Evolutionary conservation across 2,329 filamentous ascomycete genomes (phyloP).

Genomic region (Dryadomyces quercivorus): DNA sequence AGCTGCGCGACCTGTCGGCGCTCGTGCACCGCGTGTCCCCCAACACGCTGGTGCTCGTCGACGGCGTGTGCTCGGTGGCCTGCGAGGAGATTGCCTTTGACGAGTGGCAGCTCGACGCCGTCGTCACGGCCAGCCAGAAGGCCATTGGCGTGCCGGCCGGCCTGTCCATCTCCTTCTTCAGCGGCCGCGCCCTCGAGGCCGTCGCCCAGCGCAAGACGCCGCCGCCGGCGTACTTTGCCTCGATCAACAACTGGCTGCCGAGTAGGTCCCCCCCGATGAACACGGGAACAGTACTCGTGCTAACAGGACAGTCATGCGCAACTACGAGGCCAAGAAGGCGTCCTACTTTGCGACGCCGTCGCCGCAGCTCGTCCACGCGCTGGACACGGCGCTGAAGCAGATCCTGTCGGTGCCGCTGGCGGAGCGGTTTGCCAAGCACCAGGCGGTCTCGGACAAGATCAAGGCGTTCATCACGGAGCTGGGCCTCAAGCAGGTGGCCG

Average conservation of each 20-base stretch:
- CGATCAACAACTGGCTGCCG: constrained; percentile 93
- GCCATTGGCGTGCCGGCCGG: constrained; percentile 92
- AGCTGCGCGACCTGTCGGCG: constrained; percentile 73
- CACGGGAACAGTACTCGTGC: too few relatives aligned
- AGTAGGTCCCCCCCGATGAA: too few relatives aligned
- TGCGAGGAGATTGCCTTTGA: constrained; percentile 95
- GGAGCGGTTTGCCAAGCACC: constrained; percentile 74
- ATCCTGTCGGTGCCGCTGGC: constrained; percentile 71
- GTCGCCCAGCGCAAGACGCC: constrained; percentile 73
- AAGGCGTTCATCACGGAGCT: constrained; percentile 73
- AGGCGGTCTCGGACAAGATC: constrained; percentile 66
- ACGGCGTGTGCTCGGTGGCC: constrained; percentile 94
- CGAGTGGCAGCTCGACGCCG: constrained; percentile 83
- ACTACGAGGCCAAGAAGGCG: constrained; percentile 95
- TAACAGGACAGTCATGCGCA: constrained; percentile 73
- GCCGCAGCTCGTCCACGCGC: constrained; percentile 82
- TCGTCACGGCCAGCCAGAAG: constrained; percentile 92
- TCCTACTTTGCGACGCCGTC: constrained; percentile 97
- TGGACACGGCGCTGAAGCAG: constrained; percentile 79
- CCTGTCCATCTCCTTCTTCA: constrained; percentile 88
- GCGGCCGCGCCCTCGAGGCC: constrained; percentile 69
- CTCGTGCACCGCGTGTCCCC: constrained; percentile 79
- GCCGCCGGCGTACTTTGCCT: constrained; percentile 84
- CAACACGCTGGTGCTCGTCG: constrained; percentile 81
- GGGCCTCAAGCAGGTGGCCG: constrained; percentile 76